Evolutionary conservation across 257 asterid genomes (phyloP).

Genomic region (Solanum sparsipilum): DNA sequence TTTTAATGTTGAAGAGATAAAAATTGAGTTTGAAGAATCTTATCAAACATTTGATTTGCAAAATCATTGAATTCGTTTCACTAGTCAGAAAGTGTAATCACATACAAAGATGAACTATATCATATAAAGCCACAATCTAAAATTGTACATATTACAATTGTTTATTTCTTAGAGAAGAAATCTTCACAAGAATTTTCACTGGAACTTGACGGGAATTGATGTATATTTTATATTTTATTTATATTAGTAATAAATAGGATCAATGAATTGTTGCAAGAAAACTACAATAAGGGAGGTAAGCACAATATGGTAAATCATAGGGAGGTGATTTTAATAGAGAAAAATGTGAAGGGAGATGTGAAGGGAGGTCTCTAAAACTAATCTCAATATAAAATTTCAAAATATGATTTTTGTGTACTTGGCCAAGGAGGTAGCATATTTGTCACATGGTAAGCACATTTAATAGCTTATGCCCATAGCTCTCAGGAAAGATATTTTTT

Average conservation of each 20-base stretch:
- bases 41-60: not conserved
- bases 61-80: not conserved
- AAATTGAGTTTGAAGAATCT: not conserved
- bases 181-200: no score
- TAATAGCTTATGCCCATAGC: constrained; percentile 2
- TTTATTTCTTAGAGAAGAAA: not conserved
- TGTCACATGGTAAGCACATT: constrained; percentile 1
- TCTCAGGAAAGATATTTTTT: constrained; percentile 4
- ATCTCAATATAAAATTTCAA: not conserved
- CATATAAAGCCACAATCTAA: not conserved
- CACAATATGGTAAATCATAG: not conserved
- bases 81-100: not conserved
- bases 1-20: not conserved
- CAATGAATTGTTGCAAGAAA: not conserved
- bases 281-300: not conserved
- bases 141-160: no score
- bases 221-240: no score
- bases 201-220: not conserved
- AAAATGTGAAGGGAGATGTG: not conserved
- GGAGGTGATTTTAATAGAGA: not conserved
- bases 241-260: not conserved
- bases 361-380: not conserved
- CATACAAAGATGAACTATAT: no score
- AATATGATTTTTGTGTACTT: not conserved
- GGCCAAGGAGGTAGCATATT: constrained; percentile 3